These are phyloP conservation scores for Nicotiana otophora DNA, from an alignment of 257 asterid species.

Conservation along the genomic window DNA sequence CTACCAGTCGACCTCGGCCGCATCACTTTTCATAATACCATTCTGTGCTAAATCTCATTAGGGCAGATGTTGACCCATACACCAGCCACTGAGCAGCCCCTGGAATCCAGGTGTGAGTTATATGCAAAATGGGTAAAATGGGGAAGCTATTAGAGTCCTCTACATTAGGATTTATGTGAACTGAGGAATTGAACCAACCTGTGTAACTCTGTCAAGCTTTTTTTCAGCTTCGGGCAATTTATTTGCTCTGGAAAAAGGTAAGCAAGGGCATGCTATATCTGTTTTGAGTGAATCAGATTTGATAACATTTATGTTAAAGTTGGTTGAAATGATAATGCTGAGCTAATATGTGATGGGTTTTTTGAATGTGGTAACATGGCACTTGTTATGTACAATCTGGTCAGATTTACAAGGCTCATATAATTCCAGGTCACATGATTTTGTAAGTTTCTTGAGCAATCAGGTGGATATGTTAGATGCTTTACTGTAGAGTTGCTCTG, in stretches of 20 bases:
- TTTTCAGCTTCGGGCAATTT: too few relatives aligned
- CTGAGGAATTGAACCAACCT: constrained; percentile 14
- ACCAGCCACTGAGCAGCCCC: too few relatives aligned
- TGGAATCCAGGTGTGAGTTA: not conserved
- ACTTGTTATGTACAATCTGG: constrained; percentile 14
- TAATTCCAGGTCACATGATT: too few relatives aligned
- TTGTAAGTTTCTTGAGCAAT: too few relatives aligned
- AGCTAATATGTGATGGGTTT: constrained; percentile 1
- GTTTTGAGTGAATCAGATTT: not conserved
- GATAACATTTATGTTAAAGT: constrained; percentile 25
- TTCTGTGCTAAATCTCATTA: too few relatives aligned
- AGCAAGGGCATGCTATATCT: constrained; percentile 24
- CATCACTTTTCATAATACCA: too few relatives aligned
- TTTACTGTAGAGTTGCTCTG: too few relatives aligned
- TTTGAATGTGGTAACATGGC: constrained; percentile 23
- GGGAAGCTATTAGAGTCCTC: too few relatives aligned
- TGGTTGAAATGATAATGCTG: constrained; percentile 4
- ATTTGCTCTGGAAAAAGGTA: constrained; percentile 18
- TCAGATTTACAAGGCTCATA: not conserved
- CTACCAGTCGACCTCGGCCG: too few relatives aligned
- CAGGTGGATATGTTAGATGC: too few relatives aligned
- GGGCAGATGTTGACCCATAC: too few relatives aligned
- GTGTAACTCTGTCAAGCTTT: constrained; percentile 10
- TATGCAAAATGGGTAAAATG: not conserved
- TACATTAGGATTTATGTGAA: not conserved